Percentiles rank a stretch among this genome's conserved stretches.
These are phyloP conservation scores for Golubevia pallescens DNA, from an alignment of 1,284 basidiomycete genomes.

Conservation along the genomic window DNA sequence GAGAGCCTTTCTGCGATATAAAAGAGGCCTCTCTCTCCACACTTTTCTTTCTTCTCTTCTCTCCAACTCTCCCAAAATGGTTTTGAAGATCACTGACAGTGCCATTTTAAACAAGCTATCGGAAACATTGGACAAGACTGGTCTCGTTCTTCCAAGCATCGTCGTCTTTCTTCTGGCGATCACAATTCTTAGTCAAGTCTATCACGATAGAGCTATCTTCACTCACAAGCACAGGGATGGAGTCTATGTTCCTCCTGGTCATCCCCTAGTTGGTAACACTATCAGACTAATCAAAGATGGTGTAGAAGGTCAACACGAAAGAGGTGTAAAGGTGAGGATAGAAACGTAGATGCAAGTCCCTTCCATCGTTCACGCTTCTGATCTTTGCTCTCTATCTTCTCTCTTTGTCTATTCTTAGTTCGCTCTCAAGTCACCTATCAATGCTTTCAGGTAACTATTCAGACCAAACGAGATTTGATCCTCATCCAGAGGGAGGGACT, in stretches of 20 bases:
- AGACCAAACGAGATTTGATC: background rate
- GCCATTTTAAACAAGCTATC: too few species aligned
- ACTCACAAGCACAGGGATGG: background rate
- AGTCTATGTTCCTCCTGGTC: background rate
- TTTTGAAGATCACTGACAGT: background rate
- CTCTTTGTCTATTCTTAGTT: too few species aligned
- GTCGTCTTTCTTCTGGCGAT: background rate
- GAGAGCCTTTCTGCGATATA: too few species aligned
- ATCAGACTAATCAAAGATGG: slow-evolving; percentile 2
- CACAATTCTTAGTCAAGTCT: too few species aligned
- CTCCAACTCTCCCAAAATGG: too few species aligned
- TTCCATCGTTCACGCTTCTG: too few species aligned
- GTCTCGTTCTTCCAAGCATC: background rate
- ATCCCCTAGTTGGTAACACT: slow-evolving; percentile 9
- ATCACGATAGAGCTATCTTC: slow-evolving; percentile 8
- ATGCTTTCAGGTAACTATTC: background rate
- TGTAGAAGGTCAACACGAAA: too few species aligned
- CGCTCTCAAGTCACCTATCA: background rate
- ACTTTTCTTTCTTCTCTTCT: slow-evolving; percentile 2
- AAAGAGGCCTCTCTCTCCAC: background rate
- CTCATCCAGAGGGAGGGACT: too few species aligned
- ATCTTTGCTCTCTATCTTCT: too few species aligned
- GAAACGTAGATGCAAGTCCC: too few species aligned
- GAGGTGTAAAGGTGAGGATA: too few species aligned
- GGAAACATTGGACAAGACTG: background rate